A percentile compares a stretch with the other conserved stretches of the same genome.
Evolutionary conservation across 2,329 filamentous ascomycete species (phyloP).

Genomic region (Nothophoma quercina): DNA sequence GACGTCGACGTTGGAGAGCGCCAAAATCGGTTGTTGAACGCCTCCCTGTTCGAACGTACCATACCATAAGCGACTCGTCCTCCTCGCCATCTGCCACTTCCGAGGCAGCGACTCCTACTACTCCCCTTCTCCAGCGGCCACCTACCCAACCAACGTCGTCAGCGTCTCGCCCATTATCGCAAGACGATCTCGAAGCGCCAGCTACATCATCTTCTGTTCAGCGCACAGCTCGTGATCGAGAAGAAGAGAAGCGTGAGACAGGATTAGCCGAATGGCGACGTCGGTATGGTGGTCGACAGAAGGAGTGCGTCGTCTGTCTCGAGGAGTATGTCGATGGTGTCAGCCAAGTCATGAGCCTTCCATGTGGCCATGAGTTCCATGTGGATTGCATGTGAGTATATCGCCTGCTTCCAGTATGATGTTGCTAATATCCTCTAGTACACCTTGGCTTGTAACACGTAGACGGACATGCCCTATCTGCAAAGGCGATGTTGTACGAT

Average conservation of each 20-base stretch:
- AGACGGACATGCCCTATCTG: slow-evolving; percentile 98
- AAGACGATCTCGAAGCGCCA: slow-evolving; percentile 68
- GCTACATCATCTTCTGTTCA: slow-evolving; percentile 43
- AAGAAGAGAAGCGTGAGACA: slow-evolving; percentile 61
- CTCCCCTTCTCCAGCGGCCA: slow-evolving; percentile 73
- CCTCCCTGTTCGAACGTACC: slow-evolving; percentile 94
- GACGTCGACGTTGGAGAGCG: slow-evolving; percentile 91
- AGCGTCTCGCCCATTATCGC: slow-evolving; percentile 67
- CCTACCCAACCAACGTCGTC: slow-evolving; percentile 41
- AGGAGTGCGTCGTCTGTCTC: slow-evolving; percentile 94
- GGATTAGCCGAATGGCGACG: slow-evolving; percentile 62
- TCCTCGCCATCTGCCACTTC: slow-evolving; percentile 66
- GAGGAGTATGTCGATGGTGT: slow-evolving; percentile 97
- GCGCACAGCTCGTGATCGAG: slow-evolving; percentile 42
- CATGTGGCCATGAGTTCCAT: slow-evolving; percentile 98
- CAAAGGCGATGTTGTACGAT: slow-evolving; percentile 89
- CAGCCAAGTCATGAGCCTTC: slow-evolving; percentile 94
- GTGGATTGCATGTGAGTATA: slow-evolving; percentile 93
- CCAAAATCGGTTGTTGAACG: slow-evolving; percentile 95
- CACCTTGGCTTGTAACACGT: slow-evolving; percentile 94
- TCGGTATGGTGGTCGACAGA: slow-evolving; percentile 69
- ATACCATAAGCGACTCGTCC: slow-evolving; percentile 74
- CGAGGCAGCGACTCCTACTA: slow-evolving; percentile 73
- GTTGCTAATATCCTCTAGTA: slow-evolving; percentile 62
- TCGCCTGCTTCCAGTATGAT: neutral